phyloP scores from a whole-genome alignment of 2,329 filamentous ascomycete genomes.

The Fusarium pseudoanthophilum region DNA sequence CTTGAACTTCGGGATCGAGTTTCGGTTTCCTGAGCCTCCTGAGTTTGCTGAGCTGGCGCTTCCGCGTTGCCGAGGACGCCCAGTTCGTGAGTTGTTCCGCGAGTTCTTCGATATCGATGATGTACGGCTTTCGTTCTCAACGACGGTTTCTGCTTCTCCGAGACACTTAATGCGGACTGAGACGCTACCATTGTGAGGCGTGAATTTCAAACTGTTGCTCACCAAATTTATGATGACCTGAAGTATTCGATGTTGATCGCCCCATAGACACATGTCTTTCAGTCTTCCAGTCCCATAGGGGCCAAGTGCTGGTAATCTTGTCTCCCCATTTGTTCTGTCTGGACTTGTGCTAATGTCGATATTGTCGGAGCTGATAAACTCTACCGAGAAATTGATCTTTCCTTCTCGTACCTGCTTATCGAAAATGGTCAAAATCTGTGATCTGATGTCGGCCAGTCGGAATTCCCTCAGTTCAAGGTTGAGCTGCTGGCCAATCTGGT shows the following conservation, averaged over 20 bases:
- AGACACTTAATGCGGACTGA: conserved; percentile 80
- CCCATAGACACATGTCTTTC: conserved; percentile 89
- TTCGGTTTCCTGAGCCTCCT: conserved; percentile 56
- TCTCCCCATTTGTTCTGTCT: conserved; percentile 50
- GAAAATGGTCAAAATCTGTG: conserved; percentile 86
- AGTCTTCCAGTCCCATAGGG: conserved; percentile 74
- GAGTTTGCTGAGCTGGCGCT: conserved; percentile 64
- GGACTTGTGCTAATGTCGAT: conserved; percentile 44
- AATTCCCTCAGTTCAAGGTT: conserved; percentile 88
- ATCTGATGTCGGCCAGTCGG: conserved; percentile 81
- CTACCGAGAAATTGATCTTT: conserved; percentile 77
- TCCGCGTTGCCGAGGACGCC: conserved; percentile 56
- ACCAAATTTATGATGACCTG: conserved; percentile 96
- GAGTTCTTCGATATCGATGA: conserved; percentile 64
- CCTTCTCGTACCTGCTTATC: conserved; percentile 88
- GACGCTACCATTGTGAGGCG: conserved; percentile 79
- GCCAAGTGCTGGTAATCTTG: conserved; percentile 66
- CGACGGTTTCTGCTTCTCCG: conserved; percentile 63
- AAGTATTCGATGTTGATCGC: conserved; percentile 90
- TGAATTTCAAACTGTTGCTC: conserved; percentile 93
- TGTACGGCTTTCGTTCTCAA: conserved; percentile 60
- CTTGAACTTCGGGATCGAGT: conserved; percentile 40
- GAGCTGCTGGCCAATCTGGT: conserved; percentile 88
- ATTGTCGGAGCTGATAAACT: conserved; percentile 64
- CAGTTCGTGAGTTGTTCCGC: conserved; percentile 56